Percentiles rank a stretch among this genome's conserved stretches.
Evolutionary conservation across 106 monocot species (phyloP).

Genomic region (Platanthera zijinensis): DNA sequence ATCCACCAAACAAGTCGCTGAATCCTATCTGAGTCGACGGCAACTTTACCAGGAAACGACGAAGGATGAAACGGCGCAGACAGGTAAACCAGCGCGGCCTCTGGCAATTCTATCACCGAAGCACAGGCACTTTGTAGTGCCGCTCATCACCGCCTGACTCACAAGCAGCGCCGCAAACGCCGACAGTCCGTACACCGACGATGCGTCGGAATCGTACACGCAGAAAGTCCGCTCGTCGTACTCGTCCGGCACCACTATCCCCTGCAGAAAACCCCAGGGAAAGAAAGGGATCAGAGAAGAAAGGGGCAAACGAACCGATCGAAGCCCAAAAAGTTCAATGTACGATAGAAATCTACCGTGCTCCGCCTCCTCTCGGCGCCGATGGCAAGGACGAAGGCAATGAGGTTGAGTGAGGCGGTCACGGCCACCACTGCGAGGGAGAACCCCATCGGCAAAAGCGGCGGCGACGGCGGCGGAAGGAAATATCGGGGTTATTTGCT

Average conservation of each 20-base stretch:
- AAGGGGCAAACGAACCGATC: background rate
- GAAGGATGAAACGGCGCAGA: conserved; percentile 43
- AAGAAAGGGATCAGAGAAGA: conserved; percentile 1
- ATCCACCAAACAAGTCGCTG: background rate
- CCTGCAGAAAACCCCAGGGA: conserved; percentile 29
- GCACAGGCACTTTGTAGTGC: conserved; percentile 68
- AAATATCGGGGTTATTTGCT: background rate
- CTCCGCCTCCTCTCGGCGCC: conserved; percentile 85
- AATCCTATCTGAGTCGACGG: background rate
- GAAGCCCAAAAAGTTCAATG: background rate
- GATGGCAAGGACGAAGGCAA: conserved; percentile 90
- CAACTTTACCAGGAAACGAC: conserved; percentile 56
- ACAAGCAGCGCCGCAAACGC: conserved; percentile 68
- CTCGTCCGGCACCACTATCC: conserved; percentile 81
- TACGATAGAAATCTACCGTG: conserved; percentile 32
- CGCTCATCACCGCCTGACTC: conserved; percentile 45
- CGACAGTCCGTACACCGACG: conserved; percentile 77
- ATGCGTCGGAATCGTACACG: conserved; percentile 73
- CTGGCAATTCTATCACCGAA: conserved; percentile 23
- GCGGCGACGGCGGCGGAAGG: too few species aligned
- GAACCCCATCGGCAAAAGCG: conserved; percentile 25
- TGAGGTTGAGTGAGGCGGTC: conserved; percentile 47
- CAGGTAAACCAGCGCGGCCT: conserved; percentile 18
- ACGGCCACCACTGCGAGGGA: conserved; percentile 36
- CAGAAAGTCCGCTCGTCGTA: conserved; percentile 88